Evolutionary conservation across 805 yeast genomes (phyloP).

Genomic region (Teunomyces cretensis): DNA sequence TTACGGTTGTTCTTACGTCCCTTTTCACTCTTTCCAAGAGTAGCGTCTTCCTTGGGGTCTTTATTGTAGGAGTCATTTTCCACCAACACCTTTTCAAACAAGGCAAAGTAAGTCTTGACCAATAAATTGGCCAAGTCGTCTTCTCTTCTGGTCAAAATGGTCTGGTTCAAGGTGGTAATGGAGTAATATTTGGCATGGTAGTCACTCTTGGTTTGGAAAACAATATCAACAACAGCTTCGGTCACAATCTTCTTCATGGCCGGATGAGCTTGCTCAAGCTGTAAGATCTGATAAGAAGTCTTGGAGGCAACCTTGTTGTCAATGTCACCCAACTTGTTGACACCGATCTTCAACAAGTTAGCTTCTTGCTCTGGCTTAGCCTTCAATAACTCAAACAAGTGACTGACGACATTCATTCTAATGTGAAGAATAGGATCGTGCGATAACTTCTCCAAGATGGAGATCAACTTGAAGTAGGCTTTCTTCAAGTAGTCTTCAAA

Average conservation of each 20-base stretch:
- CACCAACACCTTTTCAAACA: conserved; percentile 79
- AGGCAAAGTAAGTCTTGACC: conserved; percentile 78
- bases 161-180: conserved; percentile 85
- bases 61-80: conserved; percentile 50
- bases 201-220: conserved; percentile 68
- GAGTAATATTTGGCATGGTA: conserved; percentile 89
- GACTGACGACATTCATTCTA: conserved; percentile 70
- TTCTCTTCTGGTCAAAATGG: conserved; percentile 78
- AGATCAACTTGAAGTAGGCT: conserved; percentile 71
- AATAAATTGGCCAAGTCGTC: conserved; percentile 78
- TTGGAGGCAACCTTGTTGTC: conserved; percentile 90
- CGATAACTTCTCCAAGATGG: conserved; percentile 73
- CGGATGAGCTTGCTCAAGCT: conserved; percentile 88
- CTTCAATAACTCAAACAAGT: conserved; percentile 75
- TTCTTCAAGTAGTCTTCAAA: conserved; percentile 89
- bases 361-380: conserved; percentile 96
- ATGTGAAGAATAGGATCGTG: conserved; percentile 92
- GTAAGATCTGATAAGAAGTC: conserved; percentile 76
- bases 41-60: conserved; percentile 34
- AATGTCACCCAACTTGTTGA: conserved; percentile 90
- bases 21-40: conserved; percentile 53
- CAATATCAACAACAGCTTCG: conserved; percentile 76
- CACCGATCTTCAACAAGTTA: conserved; percentile 82
- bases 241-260: conserved; percentile 86
- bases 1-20: conserved; percentile 60